Conservation (phyloP, 768 basidiomycete genomes). For the Chalciporus piperatus region DNA sequence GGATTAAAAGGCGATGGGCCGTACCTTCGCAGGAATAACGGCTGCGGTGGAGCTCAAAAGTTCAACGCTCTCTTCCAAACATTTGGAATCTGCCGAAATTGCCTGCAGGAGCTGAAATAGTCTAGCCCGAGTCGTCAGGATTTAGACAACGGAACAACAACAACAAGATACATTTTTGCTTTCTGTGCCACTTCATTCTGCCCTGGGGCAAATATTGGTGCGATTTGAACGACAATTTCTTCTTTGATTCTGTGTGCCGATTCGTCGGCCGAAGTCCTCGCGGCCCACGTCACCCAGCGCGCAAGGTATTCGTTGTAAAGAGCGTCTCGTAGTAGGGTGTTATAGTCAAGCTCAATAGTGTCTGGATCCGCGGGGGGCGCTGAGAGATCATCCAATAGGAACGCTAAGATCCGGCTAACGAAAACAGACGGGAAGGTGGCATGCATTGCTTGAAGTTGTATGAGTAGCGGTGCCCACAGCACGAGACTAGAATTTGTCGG, state of each 20-base stretch:
- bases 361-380: constrained; percentile 12
- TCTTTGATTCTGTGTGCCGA: constrained; percentile 41
- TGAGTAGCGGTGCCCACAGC: constrained; percentile 66
- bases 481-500: constrained; percentile 53
- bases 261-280: constrained; percentile 38
- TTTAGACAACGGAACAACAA: not conserved
- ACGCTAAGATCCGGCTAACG: constrained; percentile 41
- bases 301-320: constrained; percentile 61
- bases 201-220: constrained; percentile 47
- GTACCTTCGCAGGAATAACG: constrained; percentile 15
- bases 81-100: constrained; percentile 17
- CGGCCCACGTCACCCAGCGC: constrained; percentile 67
- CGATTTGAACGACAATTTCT: constrained; percentile 44
- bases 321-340: constrained; percentile 30
- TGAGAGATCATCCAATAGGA: constrained; percentile 25
- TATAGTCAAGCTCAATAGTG: constrained; percentile 16
- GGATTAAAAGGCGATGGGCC: not conserved
- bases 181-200: constrained; percentile 22
- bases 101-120: constrained; percentile 19
- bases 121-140: constrained; percentile 17
- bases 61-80: constrained; percentile 17
- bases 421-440: constrained; percentile 51
- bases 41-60: constrained; percentile 12
- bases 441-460: constrained; percentile 56
- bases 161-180: constrained; percentile 33